These are phyloP conservation scores for Aquanectria penicillioides DNA, from an alignment of 2,329 filamentous ascomycete species.

Conservation along the genomic window DNA sequence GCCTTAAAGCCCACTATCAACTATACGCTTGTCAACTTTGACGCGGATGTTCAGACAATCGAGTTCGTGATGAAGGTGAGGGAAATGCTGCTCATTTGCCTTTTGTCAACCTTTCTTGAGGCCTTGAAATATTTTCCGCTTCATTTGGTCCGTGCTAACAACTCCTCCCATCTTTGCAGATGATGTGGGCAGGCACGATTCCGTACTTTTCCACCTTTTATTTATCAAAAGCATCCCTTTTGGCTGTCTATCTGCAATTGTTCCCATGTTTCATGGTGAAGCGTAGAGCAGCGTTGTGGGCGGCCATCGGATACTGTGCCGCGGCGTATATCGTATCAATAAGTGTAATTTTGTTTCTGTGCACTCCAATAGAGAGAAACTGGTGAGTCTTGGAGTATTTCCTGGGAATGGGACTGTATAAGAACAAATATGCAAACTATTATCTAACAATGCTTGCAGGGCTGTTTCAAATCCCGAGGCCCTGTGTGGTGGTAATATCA, in stretches of 20 bases:
- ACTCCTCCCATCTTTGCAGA: too few relatives aligned
- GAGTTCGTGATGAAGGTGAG: too few relatives aligned
- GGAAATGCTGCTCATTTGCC: too few relatives aligned
- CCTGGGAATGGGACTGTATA: neutral
- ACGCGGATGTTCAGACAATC: too few relatives aligned
- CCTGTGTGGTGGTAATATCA: neutral
- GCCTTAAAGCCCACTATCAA: too few relatives aligned
- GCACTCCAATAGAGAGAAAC: neutral
- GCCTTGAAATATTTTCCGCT: too few relatives aligned
- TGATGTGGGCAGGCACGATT: too few relatives aligned
- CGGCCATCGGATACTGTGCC: neutral
- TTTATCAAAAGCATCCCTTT: neutral
- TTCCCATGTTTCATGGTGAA: neutral
- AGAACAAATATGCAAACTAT: neutral
- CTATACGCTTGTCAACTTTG: too few relatives aligned
- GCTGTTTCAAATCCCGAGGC: neutral
- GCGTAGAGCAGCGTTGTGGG: neutral
- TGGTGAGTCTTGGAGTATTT: neutral
- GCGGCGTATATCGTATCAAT: neutral
- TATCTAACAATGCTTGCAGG: neutral
- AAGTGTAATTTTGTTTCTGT: neutral
- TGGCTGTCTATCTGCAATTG: neutral
- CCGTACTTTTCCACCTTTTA: too few relatives aligned
- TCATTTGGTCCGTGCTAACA: too few relatives aligned
- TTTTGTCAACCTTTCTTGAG: too few relatives aligned